Conservation (phyloP, 2,329 filamentous ascomycete genomes). For the Colletotrichum caudatum region DNA sequence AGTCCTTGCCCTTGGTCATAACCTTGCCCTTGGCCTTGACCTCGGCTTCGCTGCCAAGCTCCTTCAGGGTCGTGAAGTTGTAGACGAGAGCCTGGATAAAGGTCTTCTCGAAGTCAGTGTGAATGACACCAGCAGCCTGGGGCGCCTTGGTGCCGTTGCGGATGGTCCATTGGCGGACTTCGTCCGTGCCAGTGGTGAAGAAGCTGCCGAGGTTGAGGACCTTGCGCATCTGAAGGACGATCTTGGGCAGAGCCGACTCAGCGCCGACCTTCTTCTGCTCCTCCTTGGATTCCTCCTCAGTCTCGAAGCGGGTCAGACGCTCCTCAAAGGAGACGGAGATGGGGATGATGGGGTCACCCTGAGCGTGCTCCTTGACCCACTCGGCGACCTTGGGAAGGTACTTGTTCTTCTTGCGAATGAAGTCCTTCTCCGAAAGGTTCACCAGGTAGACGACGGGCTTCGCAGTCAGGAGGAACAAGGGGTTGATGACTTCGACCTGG, state of each 20-base stretch:
- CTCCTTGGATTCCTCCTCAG: constrained; percentile 80
- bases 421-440: constrained; percentile 97
- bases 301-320: constrained; percentile 83
- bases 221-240: constrained; percentile 93
- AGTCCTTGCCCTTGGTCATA: constrained; percentile 99
- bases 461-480: constrained; percentile 91
- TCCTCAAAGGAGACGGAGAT: constrained; percentile 95
- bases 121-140: constrained; percentile 96
- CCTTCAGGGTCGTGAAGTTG: constrained; percentile 85
- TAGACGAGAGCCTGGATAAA: constrained; percentile 98
- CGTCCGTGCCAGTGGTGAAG: constrained; percentile 96
- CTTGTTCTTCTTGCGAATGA: constrained; percentile 99
- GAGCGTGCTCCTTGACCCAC: constrained; percentile 93
- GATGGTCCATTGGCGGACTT: constrained; percentile 99
- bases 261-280: constrained; percentile 91
- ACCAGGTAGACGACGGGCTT: constrained; percentile 98
- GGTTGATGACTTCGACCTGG: constrained; percentile 97
- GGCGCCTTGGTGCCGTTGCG: constrained; percentile 97
- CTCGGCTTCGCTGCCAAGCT: constrained; percentile 87
- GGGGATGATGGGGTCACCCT: constrained; percentile 90
- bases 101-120: constrained; percentile 99
- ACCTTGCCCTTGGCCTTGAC: constrained; percentile 96
- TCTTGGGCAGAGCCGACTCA: constrained; percentile 91
- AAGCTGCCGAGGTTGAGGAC: constrained; percentile 91
- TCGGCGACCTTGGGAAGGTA: constrained; percentile 92